Evolutionary conservation across 2,329 filamentous ascomycete genomes (phyloP), one percentile per base, ranked within the genome.

Genomic region (Diaporthe citri): DNA sequence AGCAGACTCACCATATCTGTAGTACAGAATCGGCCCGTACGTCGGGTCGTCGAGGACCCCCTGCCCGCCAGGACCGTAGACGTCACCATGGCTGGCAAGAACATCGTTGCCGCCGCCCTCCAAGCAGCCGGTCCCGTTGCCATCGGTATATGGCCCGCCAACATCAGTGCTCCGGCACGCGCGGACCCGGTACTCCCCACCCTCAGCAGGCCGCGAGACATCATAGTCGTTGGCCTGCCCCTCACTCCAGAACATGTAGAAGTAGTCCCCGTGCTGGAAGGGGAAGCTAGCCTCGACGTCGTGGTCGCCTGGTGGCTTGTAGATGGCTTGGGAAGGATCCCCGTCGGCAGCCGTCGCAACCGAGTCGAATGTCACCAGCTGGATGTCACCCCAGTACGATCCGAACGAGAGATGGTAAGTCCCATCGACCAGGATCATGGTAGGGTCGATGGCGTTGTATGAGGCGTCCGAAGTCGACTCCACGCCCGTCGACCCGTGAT

Each of bases 301-400:
- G 77, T 90, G 88, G 0, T 81, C 82, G 1, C 87, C 88, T 1
- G 82, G 82, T 0, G 87, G 82, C 57, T 91, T 85, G 81, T 88
- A 92, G 2, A 88, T 87, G 70, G 93, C 82, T 67, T 91, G 87
- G 74, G 85, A 75, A 4, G 71, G 73, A 15, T 51, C 48, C 12
- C 73, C 64, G 6, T 79, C 77, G 2, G 79, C 79, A 39, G 80
- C 82, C 17, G 80, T 83, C 10, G 82, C 81, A 6, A 81, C 78
- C 36, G 81, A 79, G 57, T 79, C 80, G 80, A 93, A 87, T 48
- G 85, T 80, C 1, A 90, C 90, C 78, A 91, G 89, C 83, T 90
- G 93, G 74, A 94, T 86, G 79, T 91, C 88, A 5, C 84, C 82
- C 92, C 92, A 95, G 86, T 93, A 94, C 9, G 90, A 93, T 28